Evolutionary conservation across 306 rosid species (phyloP).

Genomic region (Canavalia ensiformis): DNA sequence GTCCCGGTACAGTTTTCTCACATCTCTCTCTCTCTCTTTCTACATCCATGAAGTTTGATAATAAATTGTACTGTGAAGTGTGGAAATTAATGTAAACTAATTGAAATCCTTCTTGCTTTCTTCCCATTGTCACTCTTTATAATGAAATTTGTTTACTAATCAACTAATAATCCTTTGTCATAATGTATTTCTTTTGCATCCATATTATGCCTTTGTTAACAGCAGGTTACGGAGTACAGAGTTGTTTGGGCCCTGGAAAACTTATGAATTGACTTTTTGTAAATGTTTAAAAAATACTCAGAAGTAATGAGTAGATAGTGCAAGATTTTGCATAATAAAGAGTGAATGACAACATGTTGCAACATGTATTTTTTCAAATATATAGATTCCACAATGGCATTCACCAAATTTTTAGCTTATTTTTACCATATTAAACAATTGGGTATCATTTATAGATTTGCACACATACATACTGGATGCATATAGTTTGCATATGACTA

Average conservation of each 20-base stretch:
- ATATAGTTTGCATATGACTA: constrained; percentile 17
- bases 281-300: constrained; percentile 7
- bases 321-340: constrained; percentile 7
- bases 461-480: constrained; percentile 13
- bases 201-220: neutral
- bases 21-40: too few species aligned
- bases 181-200: constrained; percentile 12
- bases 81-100: neutral
- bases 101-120: constrained; percentile 23
- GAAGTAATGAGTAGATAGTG: constrained; percentile 8
- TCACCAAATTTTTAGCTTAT: neutral
- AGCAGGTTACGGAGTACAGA: constrained; percentile 3
- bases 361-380: constrained; percentile 7
- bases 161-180: neutral
- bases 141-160: neutral
- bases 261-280: neutral
- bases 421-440: constrained; percentile 21
- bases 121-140: neutral
- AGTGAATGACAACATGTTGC: neutral
- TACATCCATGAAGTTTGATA: neutral
- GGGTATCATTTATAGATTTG: constrained; percentile 19
- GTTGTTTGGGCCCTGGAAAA: constrained; percentile 21
- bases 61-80: neutral
- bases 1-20: too few species aligned
- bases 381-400: constrained; percentile 22